These are phyloP conservation scores for Aspergillus wentii DNA, from an alignment of 495 filamentous ascomycete species.

Conservation along the genomic window DNA sequence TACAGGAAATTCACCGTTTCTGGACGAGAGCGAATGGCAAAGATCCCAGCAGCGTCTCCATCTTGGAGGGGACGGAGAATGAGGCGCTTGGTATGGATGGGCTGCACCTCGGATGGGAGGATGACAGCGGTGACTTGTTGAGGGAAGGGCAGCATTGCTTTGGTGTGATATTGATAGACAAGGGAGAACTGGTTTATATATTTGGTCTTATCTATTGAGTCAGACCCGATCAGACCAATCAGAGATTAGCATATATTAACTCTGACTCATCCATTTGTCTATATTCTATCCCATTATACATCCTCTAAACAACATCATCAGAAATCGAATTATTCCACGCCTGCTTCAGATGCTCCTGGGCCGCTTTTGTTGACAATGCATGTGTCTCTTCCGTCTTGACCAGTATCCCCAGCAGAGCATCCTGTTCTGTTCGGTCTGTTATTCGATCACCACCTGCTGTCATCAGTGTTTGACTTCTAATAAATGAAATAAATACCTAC, in stretches of 20 bases:
- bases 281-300: too few species aligned
- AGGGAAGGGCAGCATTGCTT: too few species aligned
- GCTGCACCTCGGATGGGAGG: conserved; percentile 4
- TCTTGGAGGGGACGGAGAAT: conserved; percentile 11
- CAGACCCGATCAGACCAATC: too few species aligned
- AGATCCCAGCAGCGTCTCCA: conserved; percentile 15
- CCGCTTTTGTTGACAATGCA: background rate
- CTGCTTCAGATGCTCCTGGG: background rate
- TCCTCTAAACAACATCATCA: too few species aligned
- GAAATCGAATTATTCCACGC: too few species aligned
- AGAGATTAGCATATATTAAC: too few species aligned
- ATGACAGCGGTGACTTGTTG: conserved; percentile 14
- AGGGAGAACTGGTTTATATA: too few species aligned
- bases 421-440: background rate
- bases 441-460: conserved; percentile 4
- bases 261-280: too few species aligned
- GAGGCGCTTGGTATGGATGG: conserved; percentile 17
- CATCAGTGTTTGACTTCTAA: too few species aligned
- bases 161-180: too few species aligned
- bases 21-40: conserved; percentile 14
- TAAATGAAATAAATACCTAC: too few species aligned
- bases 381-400: background rate
- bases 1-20: conserved; percentile 27
- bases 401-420: background rate
- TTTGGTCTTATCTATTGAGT: too few species aligned